phyloP scores from a whole-genome alignment of 202 grass and related monocot species.

The Schoenoplectus tabernaemontani region DNA sequence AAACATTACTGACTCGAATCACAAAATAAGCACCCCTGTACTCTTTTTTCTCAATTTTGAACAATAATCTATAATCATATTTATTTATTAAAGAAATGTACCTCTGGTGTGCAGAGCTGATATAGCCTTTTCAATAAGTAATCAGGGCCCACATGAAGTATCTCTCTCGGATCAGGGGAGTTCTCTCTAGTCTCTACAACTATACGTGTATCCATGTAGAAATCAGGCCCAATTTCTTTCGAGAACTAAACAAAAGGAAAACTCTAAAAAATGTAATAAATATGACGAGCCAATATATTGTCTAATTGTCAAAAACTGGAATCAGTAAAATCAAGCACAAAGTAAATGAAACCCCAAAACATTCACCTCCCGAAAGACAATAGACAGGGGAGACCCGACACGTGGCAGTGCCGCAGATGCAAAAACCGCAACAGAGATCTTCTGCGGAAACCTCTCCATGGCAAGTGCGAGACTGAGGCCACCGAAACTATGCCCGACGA shows the following conservation, averaged over 20 bases:
- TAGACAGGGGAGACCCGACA: constrained; percentile 24
- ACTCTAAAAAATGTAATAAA: neutral
- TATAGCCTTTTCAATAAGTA: neutral
- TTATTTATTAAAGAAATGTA: neutral
- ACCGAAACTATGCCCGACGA: constrained; percentile 68
- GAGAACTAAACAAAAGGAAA: neutral
- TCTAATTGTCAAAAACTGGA: neutral
- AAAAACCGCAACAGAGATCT: constrained; percentile 59
- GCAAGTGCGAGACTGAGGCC: constrained; percentile 44
- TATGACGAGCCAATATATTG: neutral
- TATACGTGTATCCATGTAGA: neutral
- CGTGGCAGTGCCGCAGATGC: constrained; percentile 54
- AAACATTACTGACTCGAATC: neutral
- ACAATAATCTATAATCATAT: neutral
- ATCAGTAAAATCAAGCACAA: neutral
- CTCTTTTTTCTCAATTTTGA: neutral
- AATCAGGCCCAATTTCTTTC: neutral
- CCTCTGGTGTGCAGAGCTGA: neutral
- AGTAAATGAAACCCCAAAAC: neutral
- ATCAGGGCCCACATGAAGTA: neutral
- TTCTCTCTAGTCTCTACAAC: neutral
- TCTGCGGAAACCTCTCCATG: constrained; percentile 51
- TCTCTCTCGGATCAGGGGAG: neutral
- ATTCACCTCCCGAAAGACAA: constrained; percentile 39
- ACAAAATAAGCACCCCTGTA: neutral